These are phyloP conservation scores for Iris pallida DNA, from an alignment of 116 monocot species.

Conservation along the genomic window DNA sequence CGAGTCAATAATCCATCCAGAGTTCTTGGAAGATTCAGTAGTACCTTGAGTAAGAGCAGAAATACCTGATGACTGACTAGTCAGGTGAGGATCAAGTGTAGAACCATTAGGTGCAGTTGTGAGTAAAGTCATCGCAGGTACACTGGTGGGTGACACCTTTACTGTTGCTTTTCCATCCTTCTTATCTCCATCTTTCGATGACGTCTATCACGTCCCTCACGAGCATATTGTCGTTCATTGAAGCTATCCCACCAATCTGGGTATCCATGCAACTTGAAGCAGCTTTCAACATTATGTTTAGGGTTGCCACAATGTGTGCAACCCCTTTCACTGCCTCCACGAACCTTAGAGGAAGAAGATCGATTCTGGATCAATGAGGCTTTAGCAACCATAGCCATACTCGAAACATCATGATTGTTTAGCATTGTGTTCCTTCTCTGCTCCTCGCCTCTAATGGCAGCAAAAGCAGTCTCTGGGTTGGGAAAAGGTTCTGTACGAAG, in stretches of 20 bases:
- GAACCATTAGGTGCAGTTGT: neutral
- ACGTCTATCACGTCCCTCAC: neutral
- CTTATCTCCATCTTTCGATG: neutral
- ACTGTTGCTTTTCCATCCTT: too few relatives aligned
- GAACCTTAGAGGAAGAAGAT: neutral
- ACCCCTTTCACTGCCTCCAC: neutral
- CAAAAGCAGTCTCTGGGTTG: too few relatives aligned
- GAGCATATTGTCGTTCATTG: neutral
- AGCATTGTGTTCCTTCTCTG: too few relatives aligned
- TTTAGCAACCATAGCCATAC: too few relatives aligned
- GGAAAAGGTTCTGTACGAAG: too few relatives aligned
- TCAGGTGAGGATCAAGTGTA: neutral
- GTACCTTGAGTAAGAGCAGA: neutral
- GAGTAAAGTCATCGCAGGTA: too few relatives aligned
- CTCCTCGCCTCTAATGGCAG: too few relatives aligned
- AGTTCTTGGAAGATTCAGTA: neutral
- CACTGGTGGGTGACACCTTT: too few relatives aligned
- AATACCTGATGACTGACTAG: neutral
- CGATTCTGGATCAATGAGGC: too few relatives aligned
- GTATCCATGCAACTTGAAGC: too few relatives aligned
- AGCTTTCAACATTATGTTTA: neutral
- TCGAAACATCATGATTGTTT: too few relatives aligned
- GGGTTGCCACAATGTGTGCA: neutral
- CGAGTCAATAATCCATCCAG: neutral
- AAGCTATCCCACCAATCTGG: neutral